A percentile compares a stretch with the other conserved stretches of the same genome.
Evolutionary conservation across 2,329 filamentous ascomycete genomes (phyloP).

Genomic region (Aulographum hederae): DNA sequence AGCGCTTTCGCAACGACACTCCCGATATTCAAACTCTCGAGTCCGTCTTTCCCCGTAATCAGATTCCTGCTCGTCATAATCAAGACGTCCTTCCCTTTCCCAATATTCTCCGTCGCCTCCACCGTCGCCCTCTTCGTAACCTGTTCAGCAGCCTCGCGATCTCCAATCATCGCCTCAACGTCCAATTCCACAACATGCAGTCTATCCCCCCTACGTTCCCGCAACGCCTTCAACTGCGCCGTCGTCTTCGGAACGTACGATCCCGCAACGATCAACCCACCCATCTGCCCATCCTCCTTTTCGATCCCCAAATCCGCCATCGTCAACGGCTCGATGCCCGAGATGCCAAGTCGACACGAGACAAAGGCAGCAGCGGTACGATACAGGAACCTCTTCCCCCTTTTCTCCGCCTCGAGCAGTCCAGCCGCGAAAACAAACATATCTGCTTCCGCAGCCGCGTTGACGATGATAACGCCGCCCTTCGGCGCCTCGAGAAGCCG

Average conservation of each 20-base stretch:
- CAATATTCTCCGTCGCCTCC: slow-evolving; percentile 15
- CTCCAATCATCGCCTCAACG: slow-evolving; percentile 28
- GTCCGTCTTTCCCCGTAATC: slow-evolving; percentile 29
- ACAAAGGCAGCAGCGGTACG: slow-evolving; percentile 29
- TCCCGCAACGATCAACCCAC: slow-evolving; percentile 36
- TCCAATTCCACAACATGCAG: slow-evolving; percentile 29
- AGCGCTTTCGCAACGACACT: slow-evolving; percentile 31
- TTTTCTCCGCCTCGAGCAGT: slow-evolving; percentile 20
- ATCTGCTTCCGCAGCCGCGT: slow-evolving; percentile 34
- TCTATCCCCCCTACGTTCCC: slow-evolving; percentile 18
- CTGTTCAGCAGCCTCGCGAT: slow-evolving; percentile 14
- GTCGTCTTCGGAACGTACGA: slow-evolving; percentile 43
- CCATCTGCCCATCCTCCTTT: slow-evolving; percentile 17
- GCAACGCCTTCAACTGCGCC: slow-evolving; percentile 29
- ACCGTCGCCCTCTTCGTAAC: slow-evolving; percentile 11
- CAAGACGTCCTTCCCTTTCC: slow-evolving; percentile 31
- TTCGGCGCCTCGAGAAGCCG: slow-evolving; percentile 8
- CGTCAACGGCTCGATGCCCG: slow-evolving; percentile 31
- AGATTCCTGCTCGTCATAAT: slow-evolving; percentile 41
- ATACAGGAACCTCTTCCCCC: slow-evolving; percentile 26
- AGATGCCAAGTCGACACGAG: slow-evolving; percentile 32
- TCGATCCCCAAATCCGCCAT: slow-evolving; percentile 22
- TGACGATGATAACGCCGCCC: slow-evolving; percentile 30
- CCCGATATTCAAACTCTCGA: slow-evolving; percentile 35
- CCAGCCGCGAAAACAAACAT: slow-evolving; percentile 37